Conservation (phyloP, 768 basidiomycete genomes). For the Leccinum incarnatum region DNA sequence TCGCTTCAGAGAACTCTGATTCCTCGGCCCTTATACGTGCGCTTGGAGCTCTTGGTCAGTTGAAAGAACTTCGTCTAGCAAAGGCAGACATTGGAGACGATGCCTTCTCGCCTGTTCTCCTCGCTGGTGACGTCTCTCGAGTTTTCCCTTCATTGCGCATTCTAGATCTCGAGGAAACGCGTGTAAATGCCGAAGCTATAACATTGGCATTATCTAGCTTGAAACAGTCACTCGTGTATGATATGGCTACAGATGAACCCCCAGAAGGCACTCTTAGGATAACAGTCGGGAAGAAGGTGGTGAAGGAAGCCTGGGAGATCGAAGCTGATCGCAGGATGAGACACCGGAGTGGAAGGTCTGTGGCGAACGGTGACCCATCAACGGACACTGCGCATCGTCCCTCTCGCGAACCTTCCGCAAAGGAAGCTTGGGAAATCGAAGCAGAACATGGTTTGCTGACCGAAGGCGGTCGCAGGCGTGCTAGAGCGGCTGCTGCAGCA, state of each 20-base stretch:
- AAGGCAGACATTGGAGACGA: constrained; percentile 60
- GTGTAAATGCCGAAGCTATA: constrained; percentile 47
- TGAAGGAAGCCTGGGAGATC: constrained; percentile 79
- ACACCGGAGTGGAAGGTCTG: constrained; percentile 36
- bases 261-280: constrained; percentile 52
- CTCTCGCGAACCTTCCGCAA: constrained; percentile 37
- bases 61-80: constrained; percentile 58
- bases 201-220: constrained; percentile 45
- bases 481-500: constrained; percentile 42
- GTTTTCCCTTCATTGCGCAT: constrained; percentile 52
- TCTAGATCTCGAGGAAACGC: constrained; percentile 68
- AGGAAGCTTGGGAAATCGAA: constrained; percentile 80
- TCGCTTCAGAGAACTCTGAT: constrained; percentile 39
- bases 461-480: constrained; percentile 68
- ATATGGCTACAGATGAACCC: constrained; percentile 53
- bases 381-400: not conserved
- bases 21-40: constrained; percentile 39
- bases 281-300: constrained; percentile 64
- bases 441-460: constrained; percentile 73
- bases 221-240: constrained; percentile 52
- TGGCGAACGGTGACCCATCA: constrained; percentile 16
- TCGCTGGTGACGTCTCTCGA: constrained; percentile 14
- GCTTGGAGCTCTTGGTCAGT: constrained; percentile 44
- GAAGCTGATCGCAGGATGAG: constrained; percentile 60
- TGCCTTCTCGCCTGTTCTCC: constrained; percentile 43